Conservation (phyloP, 1,284 basidiomycete species). For the Heterobasidion irregulare region DNA sequence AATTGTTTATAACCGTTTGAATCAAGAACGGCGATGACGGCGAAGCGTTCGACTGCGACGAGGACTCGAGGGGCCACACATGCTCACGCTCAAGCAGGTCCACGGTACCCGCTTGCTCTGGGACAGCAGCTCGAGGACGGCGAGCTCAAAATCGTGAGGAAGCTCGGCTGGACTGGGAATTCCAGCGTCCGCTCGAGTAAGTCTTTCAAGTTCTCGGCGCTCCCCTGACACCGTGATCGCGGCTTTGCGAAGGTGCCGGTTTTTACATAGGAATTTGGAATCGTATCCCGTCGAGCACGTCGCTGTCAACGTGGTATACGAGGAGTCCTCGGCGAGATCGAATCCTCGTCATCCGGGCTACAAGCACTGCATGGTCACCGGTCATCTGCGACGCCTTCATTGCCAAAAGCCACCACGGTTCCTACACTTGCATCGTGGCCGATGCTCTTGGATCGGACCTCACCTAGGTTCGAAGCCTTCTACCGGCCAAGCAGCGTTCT, state of each 20-base stretch:
- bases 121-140: not conserved
- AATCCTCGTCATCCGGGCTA: slow-evolving; percentile 2
- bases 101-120: not conserved
- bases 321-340: not conserved
- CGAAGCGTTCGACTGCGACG: not conserved
- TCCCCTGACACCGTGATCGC: no score
- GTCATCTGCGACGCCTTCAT: not conserved
- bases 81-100: not conserved
- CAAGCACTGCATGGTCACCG: not conserved
- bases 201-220: not conserved
- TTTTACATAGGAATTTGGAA: no score
- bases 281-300: no score
- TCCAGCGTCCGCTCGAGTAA: not conserved
- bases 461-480: no score
- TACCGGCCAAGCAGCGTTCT: no score
- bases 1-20: no score
- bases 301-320: no score
- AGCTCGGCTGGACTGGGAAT: not conserved
- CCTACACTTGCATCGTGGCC: not conserved
- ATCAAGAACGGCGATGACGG: not conserved
- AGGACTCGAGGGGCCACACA: not conserved
- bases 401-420: no score
- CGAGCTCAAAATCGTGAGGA: not conserved
- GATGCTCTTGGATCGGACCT: not conserved
- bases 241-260: no score